Conservation (phyloP, 495 filamentous ascomycete species). For the Talaromyces liani region DNA sequence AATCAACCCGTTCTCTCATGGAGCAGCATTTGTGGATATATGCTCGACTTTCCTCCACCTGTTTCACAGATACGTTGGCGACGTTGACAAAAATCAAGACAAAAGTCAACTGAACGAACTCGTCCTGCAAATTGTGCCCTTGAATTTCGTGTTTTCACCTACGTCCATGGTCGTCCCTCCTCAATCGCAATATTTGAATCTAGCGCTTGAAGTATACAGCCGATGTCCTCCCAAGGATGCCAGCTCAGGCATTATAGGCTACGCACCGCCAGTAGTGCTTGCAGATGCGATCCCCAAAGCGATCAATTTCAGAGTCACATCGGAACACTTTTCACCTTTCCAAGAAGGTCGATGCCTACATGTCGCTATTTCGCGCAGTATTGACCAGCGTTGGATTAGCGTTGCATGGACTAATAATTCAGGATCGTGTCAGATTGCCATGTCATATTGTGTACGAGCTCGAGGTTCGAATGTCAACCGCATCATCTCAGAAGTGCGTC, state of each 20-base stretch:
- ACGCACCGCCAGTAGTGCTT: slow-evolving; percentile 68
- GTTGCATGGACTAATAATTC: slow-evolving; percentile 88
- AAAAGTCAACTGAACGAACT: slow-evolving; percentile 57
- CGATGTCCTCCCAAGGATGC: slow-evolving; percentile 58
- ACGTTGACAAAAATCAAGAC: slow-evolving; percentile 39
- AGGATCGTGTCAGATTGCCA: slow-evolving; percentile 67
- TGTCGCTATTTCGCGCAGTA: slow-evolving; percentile 74
- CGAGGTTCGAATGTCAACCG: slow-evolving; percentile 49
- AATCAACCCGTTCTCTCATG: slow-evolving; percentile 63
- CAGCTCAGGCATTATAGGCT: slow-evolving; percentile 26
- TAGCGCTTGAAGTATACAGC: slow-evolving; percentile 84
- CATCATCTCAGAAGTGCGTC: slow-evolving; percentile 53
- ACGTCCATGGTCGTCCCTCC: slow-evolving; percentile 59
- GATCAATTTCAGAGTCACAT: slow-evolving; percentile 73
- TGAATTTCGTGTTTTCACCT: slow-evolving; percentile 59
- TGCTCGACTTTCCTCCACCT: slow-evolving; percentile 73
- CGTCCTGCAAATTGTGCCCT: slow-evolving; percentile 75
- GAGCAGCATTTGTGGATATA: slow-evolving; percentile 61
- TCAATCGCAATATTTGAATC: slow-evolving; percentile 54
- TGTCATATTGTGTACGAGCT: slow-evolving; percentile 71
- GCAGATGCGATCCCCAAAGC: slow-evolving; percentile 61
- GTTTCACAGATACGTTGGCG: slow-evolving; percentile 57
- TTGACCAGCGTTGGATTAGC: slow-evolving; percentile 79
- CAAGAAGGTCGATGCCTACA: slow-evolving; percentile 81
- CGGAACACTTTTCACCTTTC: slow-evolving; percentile 51